Evolutionary conservation across 495 filamentous ascomycete genomes (phyloP), one percentile per base, ranked within the genome.

Genomic region (Alectoria sarmentosa): DNA sequence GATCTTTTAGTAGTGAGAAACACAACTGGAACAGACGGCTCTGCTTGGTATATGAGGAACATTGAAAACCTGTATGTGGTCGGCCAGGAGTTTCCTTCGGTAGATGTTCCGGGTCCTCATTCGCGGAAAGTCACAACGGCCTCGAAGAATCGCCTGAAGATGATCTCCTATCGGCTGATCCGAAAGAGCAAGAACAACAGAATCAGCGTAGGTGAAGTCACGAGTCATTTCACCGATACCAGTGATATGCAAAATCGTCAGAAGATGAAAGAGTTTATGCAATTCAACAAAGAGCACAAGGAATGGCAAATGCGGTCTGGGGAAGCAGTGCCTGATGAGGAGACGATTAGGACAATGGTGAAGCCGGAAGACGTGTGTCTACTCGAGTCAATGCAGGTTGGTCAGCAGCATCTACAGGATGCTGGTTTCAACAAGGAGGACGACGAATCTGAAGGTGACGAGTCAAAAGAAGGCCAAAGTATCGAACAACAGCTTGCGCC

Each of bases 341-440:
- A 87, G 38, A 84, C 83, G 2, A 88, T 98, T 52, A 84, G 92
- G 36, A 76, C 83, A 21, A 91, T 92, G 88, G 88, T 99, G 57
- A 90, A 91, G 63, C 95, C 94, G 0, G 94, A 99, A 75, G 93
- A 97, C 67, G 87, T 97, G 4, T 98, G 92, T 76, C 76, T 96
- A 42, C 79, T 98, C 6, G 92, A 99, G 70, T 89, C 94, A 2
- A 98, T 98, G 94, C 93, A 98, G 75, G 89, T 96, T 58, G 94
- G 94, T 37, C 83, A 90, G 49, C 86, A 89, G 62, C 86, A 91
- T 72, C 85, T 98, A 49, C 80, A 87, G 66, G 90, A 98, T 72
- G 86, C 90, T 28, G 89, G 89, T n/a, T 88, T 86, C 73, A 87
- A 85, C 68, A 88, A 89, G 70, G 83, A 85, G 9, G 89, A 90